A percentile compares a stretch with the other conserved stretches of the same genome.
These are phyloP conservation scores for Simplicillium sp. DNA, from an alignment of 2,329 filamentous ascomycete species.

Conservation along the genomic window DNA sequence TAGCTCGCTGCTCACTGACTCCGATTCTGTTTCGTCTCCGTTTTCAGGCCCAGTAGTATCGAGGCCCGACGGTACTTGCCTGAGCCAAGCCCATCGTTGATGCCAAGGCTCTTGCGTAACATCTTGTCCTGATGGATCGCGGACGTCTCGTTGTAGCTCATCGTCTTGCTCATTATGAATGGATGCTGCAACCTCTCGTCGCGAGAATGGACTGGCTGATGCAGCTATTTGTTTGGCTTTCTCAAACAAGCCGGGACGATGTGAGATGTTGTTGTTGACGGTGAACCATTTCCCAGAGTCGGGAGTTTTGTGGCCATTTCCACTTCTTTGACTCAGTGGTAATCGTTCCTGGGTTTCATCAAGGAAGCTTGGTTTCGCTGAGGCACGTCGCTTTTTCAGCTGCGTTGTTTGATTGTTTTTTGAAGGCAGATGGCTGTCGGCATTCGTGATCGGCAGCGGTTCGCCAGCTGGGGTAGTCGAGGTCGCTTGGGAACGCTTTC, in stretches of 20 bases:
- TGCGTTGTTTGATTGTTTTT: background rate
- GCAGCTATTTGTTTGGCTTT: slow-evolving; percentile 6
- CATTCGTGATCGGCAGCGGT: too few relatives aligned
- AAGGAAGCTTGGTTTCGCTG: background rate
- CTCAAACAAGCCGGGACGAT: slow-evolving; percentile 4
- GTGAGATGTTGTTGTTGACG: background rate
- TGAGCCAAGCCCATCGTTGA: slow-evolving; percentile 12
- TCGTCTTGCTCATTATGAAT: slow-evolving; percentile 13
- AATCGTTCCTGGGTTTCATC: background rate
- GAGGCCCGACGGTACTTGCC: slow-evolving; percentile 6
- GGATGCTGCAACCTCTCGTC: slow-evolving; percentile 3
- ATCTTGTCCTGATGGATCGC: slow-evolving; percentile 8
- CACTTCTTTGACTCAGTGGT: background rate
- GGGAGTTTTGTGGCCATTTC: background rate
- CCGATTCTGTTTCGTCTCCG: slow-evolving; percentile 1
- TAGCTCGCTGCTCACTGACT: too few relatives aligned
- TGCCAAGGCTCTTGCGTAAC: slow-evolving; percentile 7
- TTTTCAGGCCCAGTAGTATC: slow-evolving; percentile 4
- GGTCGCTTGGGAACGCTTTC: too few relatives aligned
- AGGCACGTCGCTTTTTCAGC: background rate
- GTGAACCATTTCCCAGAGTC: too few relatives aligned
- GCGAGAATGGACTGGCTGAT: slow-evolving; percentile 7
- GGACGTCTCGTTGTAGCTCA: slow-evolving; percentile 13
- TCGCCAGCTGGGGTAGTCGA: too few relatives aligned
- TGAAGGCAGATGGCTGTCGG: background rate